Base-by-base conservation (phyloP, 108 stramenopile species). In the Cafeteria roenbergensis region DNA sequence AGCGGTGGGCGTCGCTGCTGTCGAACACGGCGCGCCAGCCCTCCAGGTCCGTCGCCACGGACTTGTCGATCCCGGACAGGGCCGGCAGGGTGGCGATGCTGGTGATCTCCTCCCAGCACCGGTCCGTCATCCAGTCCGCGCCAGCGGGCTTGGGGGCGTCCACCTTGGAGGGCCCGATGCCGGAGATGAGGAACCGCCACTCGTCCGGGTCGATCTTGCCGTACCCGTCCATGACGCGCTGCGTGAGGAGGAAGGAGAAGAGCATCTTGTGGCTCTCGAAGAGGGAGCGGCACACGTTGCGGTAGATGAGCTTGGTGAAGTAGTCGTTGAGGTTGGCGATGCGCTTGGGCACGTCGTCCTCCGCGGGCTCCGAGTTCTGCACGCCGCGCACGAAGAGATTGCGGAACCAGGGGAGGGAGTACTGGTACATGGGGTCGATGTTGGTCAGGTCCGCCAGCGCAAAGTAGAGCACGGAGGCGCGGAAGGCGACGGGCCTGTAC, bases 381-480 rank as follows among this genome's bases (percentile, higher is more conserved):
- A 82, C 74, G 26, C 76, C 74, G 29, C 68, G 61, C 26, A 66
- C 67, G 61, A 83, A 82, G 28, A 83, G 71, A 22, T 62, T 30
- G 28, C 64, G 71, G 57, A 80, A 82, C 78, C 78, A 83, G 9
- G 60, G 80, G 64, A 83, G 71, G 21, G 78, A 73, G 77, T 83
- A 83, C 73, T 82, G 80, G 76, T 84, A 84, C 83, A 84, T 84
- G n/a, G 83, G 83, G 38, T 84, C 83, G 32, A 84, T 70, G 62
- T 77, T 66, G 51, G 59, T 22, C 12, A 84, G 78, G 35, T 84
- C 82, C 0, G 80, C 69, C 28, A 82, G 57, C 52, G 73, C 75
- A 60, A 83, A 83, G 64, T 83, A 83, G 6, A 83, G 72, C 42
- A 83, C 68, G 0, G 65, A 67, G n/a, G 80, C 82, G 36, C 82